Base-by-base conservation (phyloP, 1,284 basidiomycete genomes). In the Kwoniella shivajii region DNA sequence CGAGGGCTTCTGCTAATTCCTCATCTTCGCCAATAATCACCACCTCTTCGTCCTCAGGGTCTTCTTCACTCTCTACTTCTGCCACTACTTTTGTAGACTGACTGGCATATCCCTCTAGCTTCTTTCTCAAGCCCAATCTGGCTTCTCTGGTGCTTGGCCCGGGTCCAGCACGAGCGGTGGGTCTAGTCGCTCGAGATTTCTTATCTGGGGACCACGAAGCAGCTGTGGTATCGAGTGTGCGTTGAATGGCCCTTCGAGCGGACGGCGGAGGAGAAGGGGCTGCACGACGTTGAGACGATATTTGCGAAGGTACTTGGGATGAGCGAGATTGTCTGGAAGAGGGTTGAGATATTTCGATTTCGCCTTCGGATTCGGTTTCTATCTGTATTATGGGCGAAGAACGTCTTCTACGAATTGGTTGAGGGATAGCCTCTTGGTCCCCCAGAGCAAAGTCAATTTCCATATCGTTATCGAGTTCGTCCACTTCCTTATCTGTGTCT, bases 151-250 rank as follows among this genome's bases (percentile, higher is more conserved):
- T 48, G 31, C 56, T 57, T 4, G 56, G 56, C 6, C 50, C 56
- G 2, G 56, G 56, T 31, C 56, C 56, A 16, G 50, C 50, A 9
- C 56, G 44, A 7, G 50, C 39, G 13, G 42, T n/a, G 3, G 31
- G 36, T 10, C n/a, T 14, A 34, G 31, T 34, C 16, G 52, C 36
- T 5, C n/a, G 18, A 2, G 45, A 39, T 22, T 50, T 60, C 18
- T 31, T 46, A 44, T 57, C 56, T 3, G 58, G 61, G 10, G 51
- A 57, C 61, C 57, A 63, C 7, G 61, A 60, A 5, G 61, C 57
- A 20, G 27, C 26, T 9, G 55, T 33, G 1, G 57, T 63, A 36
- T 45, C 43, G 16, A 63, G 33, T 5, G 58, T 60, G 16, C 55
- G 54, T n/a, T 57, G 55, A 4, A 57, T 34, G 7, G 36, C 39